Evolutionary conservation across 1,284 basidiomycete species (phyloP).

Genomic region (Ceratobasidium sp.): DNA sequence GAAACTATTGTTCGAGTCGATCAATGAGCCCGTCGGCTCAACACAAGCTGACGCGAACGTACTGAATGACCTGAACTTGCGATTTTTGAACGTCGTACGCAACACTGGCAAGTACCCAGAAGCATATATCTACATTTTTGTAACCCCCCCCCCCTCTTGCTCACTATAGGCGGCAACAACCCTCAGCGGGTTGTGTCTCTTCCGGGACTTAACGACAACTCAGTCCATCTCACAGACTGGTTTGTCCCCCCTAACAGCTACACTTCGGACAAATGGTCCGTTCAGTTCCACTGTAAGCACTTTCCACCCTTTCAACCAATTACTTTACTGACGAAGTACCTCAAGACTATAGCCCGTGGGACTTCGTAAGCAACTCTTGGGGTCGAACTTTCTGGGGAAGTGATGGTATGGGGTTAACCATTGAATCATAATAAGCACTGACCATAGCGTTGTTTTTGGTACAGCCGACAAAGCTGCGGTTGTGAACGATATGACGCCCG

Average conservation of each 20-base stretch:
- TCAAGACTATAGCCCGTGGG: constrained; percentile 41
- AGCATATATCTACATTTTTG: background rate
- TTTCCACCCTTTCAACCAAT: background rate
- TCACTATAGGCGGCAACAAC: constrained; percentile 22
- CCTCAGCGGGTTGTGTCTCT: constrained; percentile 28
- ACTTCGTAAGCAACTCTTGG: constrained; percentile 43
- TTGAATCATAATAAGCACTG: too few relatives aligned
- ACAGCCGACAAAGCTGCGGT: constrained; percentile 41
- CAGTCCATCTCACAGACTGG: constrained; percentile 24
- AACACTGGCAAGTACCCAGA: constrained; percentile 33
- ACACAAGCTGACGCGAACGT: constrained; percentile 29
- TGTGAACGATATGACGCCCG: constrained; percentile 26
- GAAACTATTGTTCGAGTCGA: constrained; percentile 40
- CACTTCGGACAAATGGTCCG: constrained; percentile 39
- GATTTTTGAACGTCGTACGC: constrained; percentile 43
- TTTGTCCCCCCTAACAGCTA: constrained; percentile 22
- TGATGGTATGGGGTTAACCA: constrained; percentile 12
- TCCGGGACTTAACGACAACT: constrained; percentile 26
- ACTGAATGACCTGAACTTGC: constrained; percentile 34
- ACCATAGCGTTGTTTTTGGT: background rate
- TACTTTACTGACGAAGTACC: background rate
- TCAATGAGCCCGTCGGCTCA: constrained; percentile 42
- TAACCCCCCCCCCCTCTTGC: background rate
- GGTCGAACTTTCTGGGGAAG: constrained; percentile 43
- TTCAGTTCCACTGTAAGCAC: constrained; percentile 42